A percentile compares a stretch with the other conserved stretches of the same genome.
These are phyloP conservation scores for Talaromyces nanjingensis DNA, from an alignment of 495 filamentous ascomycete species.

Conservation along the genomic window DNA sequence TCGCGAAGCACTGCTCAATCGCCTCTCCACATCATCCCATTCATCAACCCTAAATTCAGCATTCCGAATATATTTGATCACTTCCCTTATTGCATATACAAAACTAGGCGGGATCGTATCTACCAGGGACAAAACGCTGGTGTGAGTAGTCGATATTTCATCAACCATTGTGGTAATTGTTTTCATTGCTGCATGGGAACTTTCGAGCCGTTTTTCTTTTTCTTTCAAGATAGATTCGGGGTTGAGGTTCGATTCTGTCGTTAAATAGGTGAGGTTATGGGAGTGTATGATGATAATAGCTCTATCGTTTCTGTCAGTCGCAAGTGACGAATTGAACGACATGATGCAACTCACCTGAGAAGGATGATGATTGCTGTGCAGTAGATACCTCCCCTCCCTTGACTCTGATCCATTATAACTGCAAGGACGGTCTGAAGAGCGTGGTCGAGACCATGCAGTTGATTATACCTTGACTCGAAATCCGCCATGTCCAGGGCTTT, in stretches of 20 bases:
- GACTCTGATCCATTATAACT: constrained; percentile 18
- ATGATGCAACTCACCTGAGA: constrained; percentile 18
- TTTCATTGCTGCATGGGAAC: constrained; percentile 15
- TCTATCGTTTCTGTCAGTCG: constrained; percentile 6
- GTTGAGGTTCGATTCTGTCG: neutral
- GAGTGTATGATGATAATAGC: constrained; percentile 12
- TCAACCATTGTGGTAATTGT: constrained; percentile 16
- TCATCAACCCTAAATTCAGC: neutral
- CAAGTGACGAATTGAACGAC: neutral
- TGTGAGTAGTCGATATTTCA: constrained; percentile 17
- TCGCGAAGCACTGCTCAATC: neutral
- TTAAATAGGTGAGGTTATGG: constrained; percentile 9
- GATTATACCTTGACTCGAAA: constrained; percentile 12
- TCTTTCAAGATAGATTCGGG: neutral
- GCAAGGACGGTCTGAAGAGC: constrained; percentile 17
- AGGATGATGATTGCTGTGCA: constrained; percentile 22
- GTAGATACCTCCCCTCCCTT: constrained; percentile 15
- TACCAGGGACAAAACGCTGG: constrained; percentile 12
- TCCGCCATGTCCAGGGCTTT: constrained; percentile 13
- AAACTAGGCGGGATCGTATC: constrained; percentile 17
- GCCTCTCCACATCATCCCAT: neutral
- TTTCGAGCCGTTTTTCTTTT: neutral
- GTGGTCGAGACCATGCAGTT: constrained; percentile 13
- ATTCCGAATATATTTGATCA: constrained; percentile 13
- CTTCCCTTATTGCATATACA: constrained; percentile 17